Conservation (phyloP, 768 basidiomycete species). For the Lentinula sp. region DNA sequence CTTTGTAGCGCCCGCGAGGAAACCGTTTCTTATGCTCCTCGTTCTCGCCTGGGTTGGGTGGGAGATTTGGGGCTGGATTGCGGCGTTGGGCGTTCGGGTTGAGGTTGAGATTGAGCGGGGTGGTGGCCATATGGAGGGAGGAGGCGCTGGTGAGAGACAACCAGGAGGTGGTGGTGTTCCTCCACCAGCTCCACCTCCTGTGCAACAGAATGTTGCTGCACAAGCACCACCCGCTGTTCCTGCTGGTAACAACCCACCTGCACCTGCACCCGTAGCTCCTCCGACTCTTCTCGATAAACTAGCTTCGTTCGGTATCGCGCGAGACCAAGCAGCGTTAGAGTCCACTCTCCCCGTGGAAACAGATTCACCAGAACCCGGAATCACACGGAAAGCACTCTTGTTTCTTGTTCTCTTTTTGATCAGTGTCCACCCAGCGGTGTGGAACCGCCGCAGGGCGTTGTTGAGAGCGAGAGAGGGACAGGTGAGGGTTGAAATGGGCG, state of each 20-base stretch:
- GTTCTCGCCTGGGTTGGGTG: slow-evolving; percentile 68
- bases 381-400: slow-evolving; percentile 43
- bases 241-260: background rate
- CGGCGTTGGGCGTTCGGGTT: slow-evolving; percentile 34
- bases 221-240: slow-evolving; percentile 8
- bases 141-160: background rate
- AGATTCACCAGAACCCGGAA: slow-evolving; percentile 30
- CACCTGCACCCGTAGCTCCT: background rate
- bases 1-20: slow-evolving; percentile 70
- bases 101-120: slow-evolving; percentile 17
- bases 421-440: slow-evolving; percentile 69
- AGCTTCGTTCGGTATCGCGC: slow-evolving; percentile 50
- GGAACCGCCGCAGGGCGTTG: slow-evolving; percentile 57
- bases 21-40: slow-evolving; percentile 62
- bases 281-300: slow-evolving; percentile 34
- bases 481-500: slow-evolving; percentile 59
- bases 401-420: slow-evolving; percentile 53
- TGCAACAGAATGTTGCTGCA: background rate
- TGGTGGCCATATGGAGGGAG: slow-evolving; percentile 24
- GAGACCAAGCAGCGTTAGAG: slow-evolving; percentile 45
- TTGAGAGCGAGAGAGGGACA: slow-evolving; percentile 61
- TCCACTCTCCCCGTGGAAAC: background rate
- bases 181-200: background rate
- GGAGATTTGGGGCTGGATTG: slow-evolving; percentile 70
- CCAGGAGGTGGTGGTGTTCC: background rate